Base-by-base conservation (phyloP, 1,284 basidiomycete species). In the Termitomyces sp. region DNA sequence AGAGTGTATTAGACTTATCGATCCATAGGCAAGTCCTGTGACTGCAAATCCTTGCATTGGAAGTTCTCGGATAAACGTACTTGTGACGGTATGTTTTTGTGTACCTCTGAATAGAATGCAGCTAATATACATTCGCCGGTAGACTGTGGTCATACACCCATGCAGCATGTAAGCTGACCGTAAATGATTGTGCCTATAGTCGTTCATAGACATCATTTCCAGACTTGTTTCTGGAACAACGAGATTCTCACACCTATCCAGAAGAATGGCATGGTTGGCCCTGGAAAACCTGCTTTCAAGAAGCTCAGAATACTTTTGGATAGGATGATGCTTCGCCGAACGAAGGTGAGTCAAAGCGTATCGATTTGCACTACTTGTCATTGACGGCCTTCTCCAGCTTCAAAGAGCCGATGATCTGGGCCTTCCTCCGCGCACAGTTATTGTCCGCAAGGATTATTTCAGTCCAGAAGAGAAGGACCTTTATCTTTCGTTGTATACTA, bases 391-490 rank as follows among this genome's bases (percentile, higher is more conserved):
- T 4, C 43, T 37, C 37, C 26, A 93, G 85, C 73, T 99, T 37
- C 91, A 99, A 81, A 82, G 91, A 46, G 96, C 96, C 1, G 97
- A 99, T 65, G 97, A 99, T 68, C 83, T 99, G 46, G 97, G 94
- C 5, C 74, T 99, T n/a, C 97, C 97, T 3, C 97, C 97, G 3
- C 82, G 97, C 37, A 95, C 88, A 0, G 90, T 99, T 40, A 79
- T 91, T 49, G 87, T 99, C 56, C 84, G 93, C 37, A 79, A 86
- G 48, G 96, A 99, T 68, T 89, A 88, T 68, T 99, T 99, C 76
- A 97, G 92, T 58, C 91, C 93, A 0, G 93, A 97, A 67, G 95
- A 98, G 72, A 97, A 95, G 68, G 96, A 99, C 64, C 73, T 99
- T 10, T 99, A 99, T 70, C 78, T 87, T 49, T 93, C 90, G 3